Base-by-base conservation (phyloP, 805 yeast species). In the Schwanniomyces vanrijiae region DNA sequence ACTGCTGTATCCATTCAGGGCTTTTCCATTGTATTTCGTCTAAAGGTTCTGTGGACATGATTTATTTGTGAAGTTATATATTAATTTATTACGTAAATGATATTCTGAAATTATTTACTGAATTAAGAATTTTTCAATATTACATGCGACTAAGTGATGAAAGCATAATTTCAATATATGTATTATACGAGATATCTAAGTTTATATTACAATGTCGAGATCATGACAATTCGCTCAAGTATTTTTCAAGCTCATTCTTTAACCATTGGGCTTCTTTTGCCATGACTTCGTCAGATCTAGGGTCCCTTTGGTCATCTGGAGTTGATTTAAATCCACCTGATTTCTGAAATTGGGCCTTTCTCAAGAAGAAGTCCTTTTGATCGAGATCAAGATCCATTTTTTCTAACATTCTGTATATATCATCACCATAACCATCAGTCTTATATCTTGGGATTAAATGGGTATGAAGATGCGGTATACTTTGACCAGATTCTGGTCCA, bases 1-100 rank as follows among this genome's bases (percentile, higher is more conserved):
- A 84, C 44, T 84, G 80, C 62, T 90, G 96, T 53, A 94, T 90
- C 95, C 97, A 94, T 65, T 94, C 99, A 0, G 99, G 98, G 3
- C 94, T 86, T 54, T 91, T 82, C 99, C 99, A 94, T 64, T 91
- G 98, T 37, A 94, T 77, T 59, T 92, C 97, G 61, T 91, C 97
- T 22, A 91, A 72, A 25, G 75, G 73, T 43, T 65, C 69, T 24
- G 55, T 40, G 42, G 75, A 45, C 48, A 46, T 46, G 22, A 8
- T 16, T 7, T 20, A 20, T 34, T 11, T 11, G 5, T 28, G 14
- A 11, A 14, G 14, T 4, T 31, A 31, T 31, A 8, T 14, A 16
- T 31, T 14, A 14, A 14, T 16, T 14, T 14, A 31, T 6, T 7
- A 31, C 11, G 20, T 7, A 31, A 31, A 8, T 20, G 39, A 37